Evolutionary conservation across 2,329 filamentous ascomycete species (phyloP), one percentile per base, ranked within the genome.

Genomic region (Didymella pomorum): DNA sequence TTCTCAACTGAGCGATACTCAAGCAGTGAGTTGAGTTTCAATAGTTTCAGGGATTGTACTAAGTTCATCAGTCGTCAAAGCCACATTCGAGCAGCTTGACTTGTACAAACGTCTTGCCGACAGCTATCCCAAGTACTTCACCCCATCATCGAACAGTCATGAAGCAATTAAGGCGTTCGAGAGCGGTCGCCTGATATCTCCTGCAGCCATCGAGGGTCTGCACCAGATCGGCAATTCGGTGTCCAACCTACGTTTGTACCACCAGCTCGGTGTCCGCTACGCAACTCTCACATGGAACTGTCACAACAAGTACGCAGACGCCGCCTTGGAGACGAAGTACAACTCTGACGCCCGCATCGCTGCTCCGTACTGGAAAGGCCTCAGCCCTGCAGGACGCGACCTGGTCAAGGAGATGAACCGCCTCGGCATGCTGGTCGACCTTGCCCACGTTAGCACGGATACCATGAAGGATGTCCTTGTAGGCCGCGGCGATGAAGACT

Each of bases 281-380:
- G 88, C 89, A 18, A 97, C 93, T 0, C 80, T 98, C 16, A 97
- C 92, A 2, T 94, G 96, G 81, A 96, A 96, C 76, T 97, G 93
- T 78, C 91, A 96, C 76, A 98, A 97, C 78, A 85, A 82, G 48
- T 97, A 90, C 75, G 92, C 93, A 47, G 94, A 97, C 74, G 90
- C 93, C 4, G 93, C 93, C 2, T 77, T 95, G 6, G 81, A 89
- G 61, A 74, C 79, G 28, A 83, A 85, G 1, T 52, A 49, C 51
- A 78, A 72, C 33, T 80, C 63, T 67, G 73, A 69, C 52, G 74
- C 63, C 33, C 74, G 60, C 9, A 71, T 80, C 1, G 79, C 79
- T 20, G 81, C 84, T 51, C 86, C 89, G 0, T 79, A 84, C 55
- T 91, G 88, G 86, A 80, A 84, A 51, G 94, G 94, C 2, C 82